These are phyloP conservation scores for Penicillium sp. DNA, from an alignment of 2,329 filamentous ascomycete species.

Conservation along the genomic window DNA sequence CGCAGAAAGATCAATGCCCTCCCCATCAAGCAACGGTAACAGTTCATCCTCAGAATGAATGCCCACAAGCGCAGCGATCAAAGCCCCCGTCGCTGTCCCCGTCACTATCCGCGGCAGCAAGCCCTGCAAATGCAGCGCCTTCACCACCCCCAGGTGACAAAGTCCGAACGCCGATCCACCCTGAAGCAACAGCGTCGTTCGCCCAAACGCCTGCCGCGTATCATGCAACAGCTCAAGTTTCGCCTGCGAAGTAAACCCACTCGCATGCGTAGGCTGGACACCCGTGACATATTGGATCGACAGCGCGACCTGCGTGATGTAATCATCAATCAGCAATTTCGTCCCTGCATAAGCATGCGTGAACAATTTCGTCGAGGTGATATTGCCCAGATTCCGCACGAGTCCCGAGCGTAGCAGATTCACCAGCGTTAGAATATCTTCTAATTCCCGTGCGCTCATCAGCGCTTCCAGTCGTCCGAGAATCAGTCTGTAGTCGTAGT, in stretches of 20 bases:
- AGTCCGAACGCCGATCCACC: slow-evolving; percentile 90
- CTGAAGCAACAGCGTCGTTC: slow-evolving; percentile 82
- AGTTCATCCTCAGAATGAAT: slow-evolving; percentile 87
- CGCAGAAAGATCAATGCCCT: slow-evolving; percentile 78
- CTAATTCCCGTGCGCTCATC: slow-evolving; percentile 67
- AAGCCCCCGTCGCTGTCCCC: slow-evolving; percentile 83
- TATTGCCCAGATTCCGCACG: slow-evolving; percentile 87
- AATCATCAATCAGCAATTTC: slow-evolving; percentile 88
- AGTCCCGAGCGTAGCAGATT: slow-evolving; percentile 76
- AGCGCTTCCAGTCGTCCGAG: slow-evolving; percentile 73
- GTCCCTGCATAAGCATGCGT: slow-evolving; percentile 85
- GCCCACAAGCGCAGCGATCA: slow-evolving; percentile 85
- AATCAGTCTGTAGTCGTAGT: slow-evolving; percentile 87
- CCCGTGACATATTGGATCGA: slow-evolving; percentile 75
- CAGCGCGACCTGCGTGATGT: slow-evolving; percentile 80
- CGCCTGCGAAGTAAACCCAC: slow-evolving; percentile 67
- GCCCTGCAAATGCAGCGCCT: slow-evolving; percentile 77
- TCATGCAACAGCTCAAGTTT: slow-evolving; percentile 87
- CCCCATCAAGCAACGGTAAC: slow-evolving; percentile 72
- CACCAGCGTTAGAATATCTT: slow-evolving; percentile 73
- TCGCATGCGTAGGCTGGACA: slow-evolving; percentile 57
- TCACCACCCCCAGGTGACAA: slow-evolving; percentile 87
- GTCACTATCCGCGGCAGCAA: slow-evolving; percentile 87
- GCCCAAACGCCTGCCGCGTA: slow-evolving; percentile 82
- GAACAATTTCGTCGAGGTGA: slow-evolving; percentile 78